Conservation (phyloP, 345 rosid species). For the Lepidium didymum region DNA sequence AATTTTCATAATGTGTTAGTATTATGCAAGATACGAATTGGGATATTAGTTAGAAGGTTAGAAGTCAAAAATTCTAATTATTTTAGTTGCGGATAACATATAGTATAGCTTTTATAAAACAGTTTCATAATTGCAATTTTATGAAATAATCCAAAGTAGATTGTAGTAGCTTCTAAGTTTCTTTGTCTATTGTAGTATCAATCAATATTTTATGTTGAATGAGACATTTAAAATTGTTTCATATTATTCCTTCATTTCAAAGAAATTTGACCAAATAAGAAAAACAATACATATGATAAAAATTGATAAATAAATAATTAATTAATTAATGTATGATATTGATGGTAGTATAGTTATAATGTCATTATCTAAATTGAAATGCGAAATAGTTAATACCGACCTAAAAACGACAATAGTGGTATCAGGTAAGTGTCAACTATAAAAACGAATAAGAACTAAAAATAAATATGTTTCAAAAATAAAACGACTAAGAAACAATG, state of each 20-base stretch:
- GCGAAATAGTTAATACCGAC: too few relatives aligned
- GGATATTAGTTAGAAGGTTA: not conserved
- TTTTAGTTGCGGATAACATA: not conserved
- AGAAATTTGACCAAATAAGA: not conserved
- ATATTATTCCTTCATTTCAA: not conserved
- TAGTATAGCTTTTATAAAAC: not conserved
- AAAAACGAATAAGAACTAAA: not conserved
- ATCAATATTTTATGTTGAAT: not conserved
- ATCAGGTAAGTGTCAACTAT: not conserved
- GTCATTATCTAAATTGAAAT: too few relatives aligned
- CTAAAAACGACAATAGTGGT: not conserved
- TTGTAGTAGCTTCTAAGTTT: constrained; percentile 23
- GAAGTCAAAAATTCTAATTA: not conserved
- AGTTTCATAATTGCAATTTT: constrained; percentile 9
- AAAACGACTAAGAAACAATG: not conserved
- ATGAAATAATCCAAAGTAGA: not conserved
- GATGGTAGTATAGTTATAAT: too few relatives aligned
- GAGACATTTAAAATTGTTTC: not conserved
- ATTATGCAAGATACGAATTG: not conserved
- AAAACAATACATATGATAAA: not conserved
- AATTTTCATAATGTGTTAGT: not conserved
- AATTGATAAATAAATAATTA: not conserved
- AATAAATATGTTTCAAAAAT: not conserved
- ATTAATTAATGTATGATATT: too few relatives aligned
- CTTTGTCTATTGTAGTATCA: too few relatives aligned